A percentile compares a stretch with the other conserved stretches of the same genome.
These are phyloP conservation scores for Hippophae rhamnoides DNA, from an alignment of 306 rosid genomes.

Conservation along the genomic window DNA sequence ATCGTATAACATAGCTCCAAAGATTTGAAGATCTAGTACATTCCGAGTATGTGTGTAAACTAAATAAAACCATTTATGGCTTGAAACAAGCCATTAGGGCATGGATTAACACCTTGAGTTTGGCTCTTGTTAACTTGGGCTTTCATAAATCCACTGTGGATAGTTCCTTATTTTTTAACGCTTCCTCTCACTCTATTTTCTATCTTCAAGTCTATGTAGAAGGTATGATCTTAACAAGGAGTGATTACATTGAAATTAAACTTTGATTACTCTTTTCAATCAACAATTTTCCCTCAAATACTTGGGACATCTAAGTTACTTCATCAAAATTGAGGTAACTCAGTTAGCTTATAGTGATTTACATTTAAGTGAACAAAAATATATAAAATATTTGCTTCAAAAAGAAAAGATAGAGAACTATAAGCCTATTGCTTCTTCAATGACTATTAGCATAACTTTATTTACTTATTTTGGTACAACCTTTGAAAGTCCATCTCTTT, in stretches of 20 bases:
- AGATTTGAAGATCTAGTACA: not conserved
- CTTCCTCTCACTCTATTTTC: no score
- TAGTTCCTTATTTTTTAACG: not conserved
- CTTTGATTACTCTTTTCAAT: not conserved
- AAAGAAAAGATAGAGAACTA: no score
- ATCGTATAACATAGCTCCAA: not conserved
- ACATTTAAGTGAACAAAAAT: no score
- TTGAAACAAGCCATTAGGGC: not conserved
- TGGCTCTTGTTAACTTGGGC: not conserved
- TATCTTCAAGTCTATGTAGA: not conserved
- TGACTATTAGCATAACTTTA: no score
- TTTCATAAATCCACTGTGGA: not conserved
- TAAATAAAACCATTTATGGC: not conserved
- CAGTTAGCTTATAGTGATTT: no score
- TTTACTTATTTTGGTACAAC: no score
- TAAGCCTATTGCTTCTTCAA: no score
- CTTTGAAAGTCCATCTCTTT: no score
- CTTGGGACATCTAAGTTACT: no score
- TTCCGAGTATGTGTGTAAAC: not conserved
- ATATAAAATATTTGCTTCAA: no score
- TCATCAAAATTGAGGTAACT: no score
- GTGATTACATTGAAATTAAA: not conserved
- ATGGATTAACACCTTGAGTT: not conserved
- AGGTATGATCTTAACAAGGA: not conserved
- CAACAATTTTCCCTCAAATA: no score